Evolutionary conservation across 139 green algal genomes (phyloP), one percentile per base, ranked within the genome.

Genomic region (Edaphochlamys debaryana): DNA sequence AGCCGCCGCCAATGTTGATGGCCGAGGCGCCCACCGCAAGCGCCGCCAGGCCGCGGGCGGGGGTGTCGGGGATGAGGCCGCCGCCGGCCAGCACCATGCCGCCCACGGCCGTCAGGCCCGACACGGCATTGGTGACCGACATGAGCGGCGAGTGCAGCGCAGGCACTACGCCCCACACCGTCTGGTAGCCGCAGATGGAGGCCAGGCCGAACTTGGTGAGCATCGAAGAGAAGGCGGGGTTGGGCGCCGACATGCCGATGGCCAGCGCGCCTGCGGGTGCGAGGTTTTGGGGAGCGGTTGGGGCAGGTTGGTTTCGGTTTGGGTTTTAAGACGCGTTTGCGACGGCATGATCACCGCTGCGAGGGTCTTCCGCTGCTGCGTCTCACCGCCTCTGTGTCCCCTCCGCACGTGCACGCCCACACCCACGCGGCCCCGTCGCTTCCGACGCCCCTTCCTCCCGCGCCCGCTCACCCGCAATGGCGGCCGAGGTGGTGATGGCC

Each of bases 51-150:
- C 79, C 87, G 83, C 91, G 91, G 4, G 83, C 85, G 8, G 91
- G 80, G 62, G 78, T 95, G 67, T 52, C 34, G 8, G 95, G 95
- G 50, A 96, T 37, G 27, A 95, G 63, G 66, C 92, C 91, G 17
- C 92, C 92, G 62, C 92, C 91, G 30, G 92, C 91, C 67, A 95
- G 86, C 88, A 94, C 79, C 85, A 98, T 93, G 76, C 93, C 95
- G 58, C 94, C 94, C 38, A 90, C 87, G 6, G 87, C 84, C 2
- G 87, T 91, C 19, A 93, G 87, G 2, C 94, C 95, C 4, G 88
- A 95, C 67, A 98, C 97, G 58, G 96, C 96, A 86, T 98, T 98
- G 74, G 96, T 98, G 34, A 98, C 96, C 22, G 84, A 93, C 96
- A 98, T 98, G 60, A 98, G 91, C 25, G 96, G 96, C 36, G 92